Conservation (phyloP, 2,329 filamentous ascomycete species). For the Cytospora leucostoma region DNA sequence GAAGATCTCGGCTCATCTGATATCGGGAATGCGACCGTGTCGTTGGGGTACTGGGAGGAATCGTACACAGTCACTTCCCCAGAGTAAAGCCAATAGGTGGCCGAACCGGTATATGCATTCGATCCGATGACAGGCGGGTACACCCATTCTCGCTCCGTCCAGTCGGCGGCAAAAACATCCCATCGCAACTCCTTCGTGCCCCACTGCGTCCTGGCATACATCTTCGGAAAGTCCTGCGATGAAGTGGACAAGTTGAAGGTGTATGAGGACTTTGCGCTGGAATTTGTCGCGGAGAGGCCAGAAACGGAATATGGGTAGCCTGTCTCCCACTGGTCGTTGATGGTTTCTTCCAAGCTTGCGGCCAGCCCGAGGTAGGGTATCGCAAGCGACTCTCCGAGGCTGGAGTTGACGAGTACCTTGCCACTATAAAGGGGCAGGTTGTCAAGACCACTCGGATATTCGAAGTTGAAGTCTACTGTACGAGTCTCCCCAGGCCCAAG, state of each 20-base stretch:
- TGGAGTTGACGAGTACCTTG: constrained; percentile 37
- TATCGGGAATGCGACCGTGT: constrained; percentile 17
- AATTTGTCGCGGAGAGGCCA: constrained; percentile 5
- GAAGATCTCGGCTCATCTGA: constrained; percentile 11
- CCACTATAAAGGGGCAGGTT: constrained; percentile 40
- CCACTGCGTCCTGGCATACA: constrained; percentile 30
- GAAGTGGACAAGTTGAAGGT: constrained; percentile 33
- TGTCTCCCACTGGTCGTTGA: constrained; percentile 7
- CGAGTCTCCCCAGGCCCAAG: constrained; percentile 20
- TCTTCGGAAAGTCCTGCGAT: constrained; percentile 33
- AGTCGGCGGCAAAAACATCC: constrained; percentile 34
- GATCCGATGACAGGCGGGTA: constrained; percentile 36
- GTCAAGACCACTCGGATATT: constrained; percentile 32
- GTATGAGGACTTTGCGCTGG: constrained; percentile 31
- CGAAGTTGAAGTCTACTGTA: constrained; percentile 29
- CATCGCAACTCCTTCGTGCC: constrained; percentile 34
- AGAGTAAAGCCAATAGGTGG: constrained; percentile 18
- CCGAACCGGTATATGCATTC: constrained; percentile 29
- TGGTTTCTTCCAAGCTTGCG: not conserved
- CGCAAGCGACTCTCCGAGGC: constrained; percentile 36
- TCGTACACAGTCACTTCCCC: constrained; percentile 17
- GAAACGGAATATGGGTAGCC: constrained; percentile 24
- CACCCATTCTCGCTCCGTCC: constrained; percentile 33
- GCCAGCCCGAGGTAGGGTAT: constrained; percentile 37
- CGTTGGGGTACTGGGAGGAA: constrained; percentile 10